Conservation (phyloP, 2,329 filamentous ascomycete species). For the Paecilomyces variotii region DNA sequence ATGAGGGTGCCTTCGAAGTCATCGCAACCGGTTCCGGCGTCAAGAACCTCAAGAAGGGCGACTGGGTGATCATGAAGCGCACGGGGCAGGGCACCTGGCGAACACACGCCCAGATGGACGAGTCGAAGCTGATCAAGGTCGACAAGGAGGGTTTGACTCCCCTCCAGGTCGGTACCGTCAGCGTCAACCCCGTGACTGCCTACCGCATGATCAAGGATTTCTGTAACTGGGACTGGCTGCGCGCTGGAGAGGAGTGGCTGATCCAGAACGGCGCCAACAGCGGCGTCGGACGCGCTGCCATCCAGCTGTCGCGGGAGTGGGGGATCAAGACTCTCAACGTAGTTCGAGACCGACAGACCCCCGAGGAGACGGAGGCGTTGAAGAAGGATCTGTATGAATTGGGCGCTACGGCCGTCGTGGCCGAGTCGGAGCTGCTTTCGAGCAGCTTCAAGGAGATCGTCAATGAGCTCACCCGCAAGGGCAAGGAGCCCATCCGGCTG, state of each 20-base stretch:
- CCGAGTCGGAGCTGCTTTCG: slow-evolving; percentile 48
- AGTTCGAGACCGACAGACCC: slow-evolving; percentile 61
- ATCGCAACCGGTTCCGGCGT: slow-evolving; percentile 56
- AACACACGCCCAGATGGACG: slow-evolving; percentile 68
- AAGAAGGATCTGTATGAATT: slow-evolving; percentile 53
- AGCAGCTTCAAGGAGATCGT: slow-evolving; percentile 41
- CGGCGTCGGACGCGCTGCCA: slow-evolving; percentile 82
- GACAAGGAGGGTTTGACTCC: slow-evolving; percentile 63
- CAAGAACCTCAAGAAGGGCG: slow-evolving; percentile 61
- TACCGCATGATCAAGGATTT: slow-evolving; percentile 90
- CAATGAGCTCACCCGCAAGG: slow-evolving; percentile 63
- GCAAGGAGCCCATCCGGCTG: slow-evolving; percentile 63
- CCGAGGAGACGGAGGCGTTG: slow-evolving; percentile 56
- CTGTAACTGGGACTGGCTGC: slow-evolving; percentile 44
- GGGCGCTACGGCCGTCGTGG: slow-evolving; percentile 57
- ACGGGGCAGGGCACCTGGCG: slow-evolving; percentile 90
- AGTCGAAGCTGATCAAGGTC: slow-evolving; percentile 58
- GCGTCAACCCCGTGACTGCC: slow-evolving; percentile 88
- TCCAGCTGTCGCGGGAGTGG: slow-evolving; percentile 80
- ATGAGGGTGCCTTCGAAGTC: slow-evolving; percentile 94
- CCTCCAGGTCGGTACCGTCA: slow-evolving; percentile 76
- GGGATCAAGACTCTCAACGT: slow-evolving; percentile 87
- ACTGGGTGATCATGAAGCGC: slow-evolving; percentile 86
- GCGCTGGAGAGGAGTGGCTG: slow-evolving; percentile 74
- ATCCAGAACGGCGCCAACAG: slow-evolving; percentile 96